Evolutionary conservation across 345 rosid species (phyloP).

Genomic region (Camelina neglecta): DNA sequence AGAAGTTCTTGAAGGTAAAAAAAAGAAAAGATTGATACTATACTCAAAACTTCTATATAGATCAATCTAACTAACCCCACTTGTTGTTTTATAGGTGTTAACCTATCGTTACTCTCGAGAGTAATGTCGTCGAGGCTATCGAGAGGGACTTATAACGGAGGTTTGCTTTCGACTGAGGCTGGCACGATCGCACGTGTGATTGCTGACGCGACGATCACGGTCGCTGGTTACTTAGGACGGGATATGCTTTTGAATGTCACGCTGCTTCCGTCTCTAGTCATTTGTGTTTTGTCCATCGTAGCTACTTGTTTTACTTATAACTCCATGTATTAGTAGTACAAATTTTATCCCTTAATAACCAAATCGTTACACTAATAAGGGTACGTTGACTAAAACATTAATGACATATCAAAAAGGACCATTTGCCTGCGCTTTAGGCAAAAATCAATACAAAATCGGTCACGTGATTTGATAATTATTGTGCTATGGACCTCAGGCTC

Average conservation of each 20-base stretch:
- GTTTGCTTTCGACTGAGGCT: constrained; percentile 92
- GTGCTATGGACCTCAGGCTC: constrained; percentile 9
- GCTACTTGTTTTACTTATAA: constrained; percentile 91
- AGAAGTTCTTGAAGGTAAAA: constrained; percentile 94
- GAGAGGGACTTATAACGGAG: constrained; percentile 95
- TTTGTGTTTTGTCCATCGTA: constrained; percentile 72
- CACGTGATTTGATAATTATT: constrained; percentile 26
- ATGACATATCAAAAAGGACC: not conserved
- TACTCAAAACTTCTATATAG: not conserved
- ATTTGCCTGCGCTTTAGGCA: constrained; percentile 35
- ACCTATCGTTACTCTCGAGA: constrained; percentile 86
- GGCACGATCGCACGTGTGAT: constrained; percentile 95
- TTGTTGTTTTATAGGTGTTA: constrained; percentile 62
- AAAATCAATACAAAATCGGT: constrained; percentile 6
- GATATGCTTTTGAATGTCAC: constrained; percentile 73
- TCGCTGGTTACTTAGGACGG: constrained; percentile 82
- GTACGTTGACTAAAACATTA: constrained; percentile 17
- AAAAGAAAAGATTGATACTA: not conserved
- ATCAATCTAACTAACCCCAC: not conserved
- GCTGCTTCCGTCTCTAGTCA: constrained; percentile 81
- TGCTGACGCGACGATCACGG: constrained; percentile 85
- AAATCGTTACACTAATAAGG: not conserved
- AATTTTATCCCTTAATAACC: not conserved
- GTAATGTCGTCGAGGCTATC: constrained; percentile 96
- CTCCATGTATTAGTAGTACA: constrained; percentile 62